Evolutionary conservation across 2,329 filamentous ascomycete genomes (phyloP).

Genomic region (Aspergillus piperis): DNA sequence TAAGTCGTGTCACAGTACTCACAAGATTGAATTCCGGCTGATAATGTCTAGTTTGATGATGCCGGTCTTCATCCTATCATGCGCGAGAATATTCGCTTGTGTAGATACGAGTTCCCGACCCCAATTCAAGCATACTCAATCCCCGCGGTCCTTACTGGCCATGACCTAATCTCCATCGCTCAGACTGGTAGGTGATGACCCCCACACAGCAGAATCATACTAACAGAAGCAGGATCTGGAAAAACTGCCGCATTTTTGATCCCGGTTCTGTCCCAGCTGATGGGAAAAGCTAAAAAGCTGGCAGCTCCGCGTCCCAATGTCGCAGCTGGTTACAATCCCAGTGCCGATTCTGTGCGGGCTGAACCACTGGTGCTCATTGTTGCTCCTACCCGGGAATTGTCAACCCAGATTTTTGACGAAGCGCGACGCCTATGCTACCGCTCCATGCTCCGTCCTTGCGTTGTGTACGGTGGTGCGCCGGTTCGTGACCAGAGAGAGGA

Average conservation of each 20-base stretch:
- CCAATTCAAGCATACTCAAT: conserved; percentile 86
- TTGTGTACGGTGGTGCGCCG: conserved; percentile 83
- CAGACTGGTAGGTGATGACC: conserved; percentile 74
- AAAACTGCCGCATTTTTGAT: conserved; percentile 94
- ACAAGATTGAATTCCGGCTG: conserved; percentile 5
- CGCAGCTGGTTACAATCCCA: conserved; percentile 55
- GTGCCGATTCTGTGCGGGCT: conserved; percentile 61
- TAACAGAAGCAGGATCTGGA: conserved; percentile 71
- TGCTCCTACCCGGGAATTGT: conserved; percentile 83
- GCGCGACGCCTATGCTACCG: conserved; percentile 90
- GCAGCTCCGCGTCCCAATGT: conserved; percentile 71
- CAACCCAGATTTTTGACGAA: conserved; percentile 94
- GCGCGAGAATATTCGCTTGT: conserved; percentile 72
- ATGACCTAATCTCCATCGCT: conserved; percentile 84
- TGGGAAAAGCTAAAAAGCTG: conserved; percentile 93
- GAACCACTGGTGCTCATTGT: conserved; percentile 88
- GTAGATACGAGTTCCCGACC: conserved; percentile 72
- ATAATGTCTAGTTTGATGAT: conserved; percentile 62
- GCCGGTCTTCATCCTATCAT: conserved; percentile 85
- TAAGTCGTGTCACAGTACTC: conserved; percentile 37
- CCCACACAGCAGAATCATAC: not conserved
- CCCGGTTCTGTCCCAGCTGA: conserved; percentile 83
- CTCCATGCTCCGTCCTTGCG: conserved; percentile 88
- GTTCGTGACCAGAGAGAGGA: conserved; percentile 69
- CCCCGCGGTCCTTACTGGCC: conserved; percentile 72